Base-by-base conservation (phyloP, 225 moss, liverwort and hornwort genomes). In the Lunularia cruciata region DNA sequence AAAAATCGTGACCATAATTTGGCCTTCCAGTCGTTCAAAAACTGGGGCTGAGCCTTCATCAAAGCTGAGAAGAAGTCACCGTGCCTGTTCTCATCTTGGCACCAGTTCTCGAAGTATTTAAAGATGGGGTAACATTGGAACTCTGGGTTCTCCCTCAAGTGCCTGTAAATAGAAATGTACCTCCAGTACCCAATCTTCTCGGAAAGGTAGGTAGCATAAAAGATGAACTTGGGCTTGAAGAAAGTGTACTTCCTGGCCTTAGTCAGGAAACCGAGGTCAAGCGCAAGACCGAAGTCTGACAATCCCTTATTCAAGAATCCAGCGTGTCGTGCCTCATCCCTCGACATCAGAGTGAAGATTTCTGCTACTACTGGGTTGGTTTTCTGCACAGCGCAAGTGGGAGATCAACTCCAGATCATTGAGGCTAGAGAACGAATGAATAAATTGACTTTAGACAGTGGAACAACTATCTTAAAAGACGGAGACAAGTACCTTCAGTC, bases 21-120 rank as follows among this genome's bases (percentile, higher is more conserved):
- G 6, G 98, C 92, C 78, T 91, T 91, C 93, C 93, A 93, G 74
- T 98, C 93, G 52, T 98, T 82, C 25, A 98, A 76, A 63, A 93
- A 98, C 84, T 98, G 98, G 13, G 98, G 98, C 80, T 98, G 98
- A 3, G 98, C 98, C 79, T 98, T 98, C 87, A 98, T 70, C 28
- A 98, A 81, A 22, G 98, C 98, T 2, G 98, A 98, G 82, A 98
- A 98, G 80, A 98, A 98, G 39, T 98, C 98, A 25, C 98, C 98
- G 47, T 98, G 98, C 30, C 98, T 90, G 69, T 93, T 98, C 83
- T 98, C 98, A 43, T 98, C 98, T 69, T 98, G 98, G 81, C 98
- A 98, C 98, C 98, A 98, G 75, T 98, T 98, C 85, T 98, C 98
- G n/a, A 98, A 98, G 49, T 91, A 93, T 76, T 98, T 89, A 78